Conservation (phyloP, 2,329 filamentous ascomycete species). For the Microdochium trichocladiopsis region DNA sequence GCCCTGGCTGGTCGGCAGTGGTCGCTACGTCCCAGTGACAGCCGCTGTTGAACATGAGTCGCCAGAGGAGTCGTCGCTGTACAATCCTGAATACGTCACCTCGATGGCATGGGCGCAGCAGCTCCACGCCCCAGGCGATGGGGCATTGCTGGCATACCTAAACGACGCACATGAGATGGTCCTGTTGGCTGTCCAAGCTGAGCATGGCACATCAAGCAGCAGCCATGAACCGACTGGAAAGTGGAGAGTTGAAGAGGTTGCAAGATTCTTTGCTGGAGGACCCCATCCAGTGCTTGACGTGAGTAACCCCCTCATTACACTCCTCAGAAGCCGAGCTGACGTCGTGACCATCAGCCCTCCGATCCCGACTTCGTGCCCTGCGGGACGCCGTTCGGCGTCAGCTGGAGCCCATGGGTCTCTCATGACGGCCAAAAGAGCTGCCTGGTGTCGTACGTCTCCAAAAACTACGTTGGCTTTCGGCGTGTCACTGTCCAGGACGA, state of each 20-base stretch:
- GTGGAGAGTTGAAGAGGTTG: conserved; percentile 45
- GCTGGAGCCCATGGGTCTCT: conserved; percentile 47
- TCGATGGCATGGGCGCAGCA: conserved; percentile 46
- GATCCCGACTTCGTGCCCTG: conserved; percentile 43
- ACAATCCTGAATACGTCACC: conserved; percentile 30
- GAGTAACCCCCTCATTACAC: conserved; percentile 6
- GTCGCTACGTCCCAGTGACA: conserved; percentile 34
- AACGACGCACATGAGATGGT: conserved; percentile 43
- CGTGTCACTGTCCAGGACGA: conserved; percentile 31
- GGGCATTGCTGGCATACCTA: conserved; percentile 41
- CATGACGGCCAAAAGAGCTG: conserved; percentile 26
- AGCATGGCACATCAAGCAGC: conserved; percentile 14
- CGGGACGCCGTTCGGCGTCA: conserved; percentile 42
- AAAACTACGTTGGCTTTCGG: conserved; percentile 49
- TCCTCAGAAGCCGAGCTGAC: neutral
- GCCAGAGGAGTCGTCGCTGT: conserved; percentile 17
- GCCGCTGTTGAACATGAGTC: neutral
- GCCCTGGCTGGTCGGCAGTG: conserved; percentile 49
- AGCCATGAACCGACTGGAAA: conserved; percentile 2
- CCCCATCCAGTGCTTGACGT: conserved; percentile 31
- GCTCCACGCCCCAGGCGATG: conserved; percentile 25
- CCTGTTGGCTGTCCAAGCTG: conserved; percentile 38
- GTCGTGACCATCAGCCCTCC: conserved; percentile 1
- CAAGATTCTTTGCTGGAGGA: conserved; percentile 38
- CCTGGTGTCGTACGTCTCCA: conserved; percentile 41